Percentiles rank a stretch among this genome's conserved stretches.
Evolutionary conservation across 345 rosid species (phyloP).

Genomic region (Eucalyptus decipiens): DNA sequence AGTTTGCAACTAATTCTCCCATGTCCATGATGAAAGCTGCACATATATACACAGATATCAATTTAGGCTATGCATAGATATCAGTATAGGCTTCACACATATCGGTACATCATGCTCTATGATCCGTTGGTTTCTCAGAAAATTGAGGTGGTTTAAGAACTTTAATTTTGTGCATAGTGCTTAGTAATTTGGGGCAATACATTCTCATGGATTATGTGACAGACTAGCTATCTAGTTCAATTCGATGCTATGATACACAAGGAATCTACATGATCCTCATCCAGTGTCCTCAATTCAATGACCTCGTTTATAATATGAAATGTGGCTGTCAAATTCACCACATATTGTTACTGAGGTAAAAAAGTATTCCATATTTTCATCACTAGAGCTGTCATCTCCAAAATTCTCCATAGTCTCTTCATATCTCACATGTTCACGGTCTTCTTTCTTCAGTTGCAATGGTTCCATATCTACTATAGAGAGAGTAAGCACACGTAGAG

Average conservation of each 20-base stretch:
- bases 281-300: neutral
- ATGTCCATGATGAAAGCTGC: too few relatives aligned
- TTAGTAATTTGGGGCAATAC: neutral
- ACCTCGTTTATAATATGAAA: neutral
- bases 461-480: conserved; percentile 81
- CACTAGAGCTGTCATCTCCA: conserved; percentile 87
- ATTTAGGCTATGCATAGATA: too few relatives aligned
- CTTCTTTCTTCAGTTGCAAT: conserved; percentile 83
- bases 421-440: conserved; percentile 37
- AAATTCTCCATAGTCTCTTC: conserved; percentile 67
- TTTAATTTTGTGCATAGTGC: too few relatives aligned
- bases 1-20: too few relatives aligned
- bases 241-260: neutral
- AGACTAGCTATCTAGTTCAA: neutral
- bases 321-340: neutral
- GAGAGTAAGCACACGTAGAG: neutral
- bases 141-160: too few relatives aligned
- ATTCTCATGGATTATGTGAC: neutral
- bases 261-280: neutral
- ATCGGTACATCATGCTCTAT: too few relatives aligned
- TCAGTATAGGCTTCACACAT: too few relatives aligned
- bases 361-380: conserved; percentile 62
- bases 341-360: neutral
- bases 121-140: too few relatives aligned
- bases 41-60: too few relatives aligned